Evolutionary conservation across 306 rosid genomes (phyloP).

Genomic region (Hippophae tibetana): DNA sequence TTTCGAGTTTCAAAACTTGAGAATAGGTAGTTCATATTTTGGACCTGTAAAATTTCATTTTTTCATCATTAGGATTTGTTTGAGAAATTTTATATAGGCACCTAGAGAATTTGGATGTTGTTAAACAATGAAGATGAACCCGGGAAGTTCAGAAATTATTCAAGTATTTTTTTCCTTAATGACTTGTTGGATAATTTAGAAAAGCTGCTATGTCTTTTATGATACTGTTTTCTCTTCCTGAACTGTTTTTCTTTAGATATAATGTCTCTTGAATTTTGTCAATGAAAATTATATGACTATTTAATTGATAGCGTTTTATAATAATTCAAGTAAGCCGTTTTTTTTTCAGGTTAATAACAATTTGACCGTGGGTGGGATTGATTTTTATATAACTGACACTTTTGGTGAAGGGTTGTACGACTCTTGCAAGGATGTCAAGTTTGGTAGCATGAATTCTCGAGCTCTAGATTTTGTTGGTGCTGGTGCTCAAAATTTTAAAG

Average conservation of each 20-base stretch:
- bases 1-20: no score
- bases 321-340: constrained; percentile 9
- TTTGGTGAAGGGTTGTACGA: constrained; percentile 90
- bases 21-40: no score
- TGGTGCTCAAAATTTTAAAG: constrained; percentile 79
- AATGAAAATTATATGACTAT: no score
- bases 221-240: no score
- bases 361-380: constrained; percentile 76
- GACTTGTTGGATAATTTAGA: constrained; percentile 1
- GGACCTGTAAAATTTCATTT: no score
- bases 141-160: neutral
- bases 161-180: neutral
- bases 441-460: constrained; percentile 79
- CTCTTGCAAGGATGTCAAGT: constrained; percentile 95
- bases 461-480: constrained; percentile 78
- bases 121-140: neutral
- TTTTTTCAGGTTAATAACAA: constrained; percentile 61
- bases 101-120: no score
- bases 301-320: neutral
- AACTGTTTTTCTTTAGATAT: no score
- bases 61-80: no score
- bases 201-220: no score
- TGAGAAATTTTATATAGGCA: no score
- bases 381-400: constrained; percentile 58
- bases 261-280: no score